Base-by-base conservation (phyloP, 441 rosid genomes). In the Bruguiera hainesii region DNA sequence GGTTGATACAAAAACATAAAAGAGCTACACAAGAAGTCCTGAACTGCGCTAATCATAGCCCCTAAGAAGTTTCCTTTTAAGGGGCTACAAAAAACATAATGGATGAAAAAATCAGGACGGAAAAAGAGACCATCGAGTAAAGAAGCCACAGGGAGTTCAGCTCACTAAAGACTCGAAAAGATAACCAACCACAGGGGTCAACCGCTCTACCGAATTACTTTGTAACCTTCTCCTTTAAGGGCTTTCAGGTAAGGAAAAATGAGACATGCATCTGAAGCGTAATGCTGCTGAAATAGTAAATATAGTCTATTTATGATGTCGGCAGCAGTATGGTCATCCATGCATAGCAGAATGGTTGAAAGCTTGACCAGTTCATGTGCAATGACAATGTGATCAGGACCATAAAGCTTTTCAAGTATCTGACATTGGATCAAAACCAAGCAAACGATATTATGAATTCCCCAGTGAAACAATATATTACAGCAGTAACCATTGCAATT, bases 311-410 rank as follows among this genome's bases (percentile, higher is more conserved):
- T 79, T 72, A 80, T 79, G 66, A 67, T 78, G 61, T 84, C 80
- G 64, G 61, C 77, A 21, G 78, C 81, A 69, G 59, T 62, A 21
- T 29, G 52, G 73, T 90, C 89, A 48, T 72, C 83, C 75, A 74
- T 19, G 31, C 83, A 76, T 18, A 81, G 77, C 73, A 85, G 83
- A 75, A 93, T 83, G 57, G 91, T 89, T 49, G 87, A 74, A 66
- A 89, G 89, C 89, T 90, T 89, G 73, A 84, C 84, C 75, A 89
- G 78, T 77, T 93, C 98, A 64, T 87, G 75, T 79, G 87, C 98
- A 71, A 89, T 85, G 59, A 79, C 91, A 35, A 90, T 84, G 75
- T 87, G 92, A 79, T 78, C 75, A 25, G 64, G 76, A 60, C 77
- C 86, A 63, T 90, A 90, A 31, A 93, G 82, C 75, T 56, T 83